Evolutionary conservation across 768 basidiomycete genomes (phyloP), one percentile per base, ranked within the genome.

Genomic region (Panaeolus papilionaceus): DNA sequence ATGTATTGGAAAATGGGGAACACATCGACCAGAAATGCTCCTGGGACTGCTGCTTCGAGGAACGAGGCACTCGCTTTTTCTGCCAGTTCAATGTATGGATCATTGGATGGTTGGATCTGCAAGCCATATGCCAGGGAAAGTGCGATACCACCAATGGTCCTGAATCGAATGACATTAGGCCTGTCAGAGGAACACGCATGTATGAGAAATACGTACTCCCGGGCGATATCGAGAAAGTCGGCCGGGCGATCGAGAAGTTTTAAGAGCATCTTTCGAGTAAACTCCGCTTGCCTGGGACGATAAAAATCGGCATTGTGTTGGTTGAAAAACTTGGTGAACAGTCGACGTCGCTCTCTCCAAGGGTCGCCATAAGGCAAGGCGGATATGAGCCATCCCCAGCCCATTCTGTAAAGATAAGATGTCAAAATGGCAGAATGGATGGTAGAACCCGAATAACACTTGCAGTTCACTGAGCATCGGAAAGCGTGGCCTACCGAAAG

Each of bases 271-370:
- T 51, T 45, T 37, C 64, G 45, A 18, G 38, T 23, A 8, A 51
- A 45, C 44, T 51, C 45, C n/a, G 45, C 38, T 28, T 45, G 37
- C 20, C 49, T n/a, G 26, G 64, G 64, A n/a, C 64, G 64, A 18
- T 49, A 38, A 26, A 64, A 64, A 6, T 33, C 26, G 33, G 42
- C 23, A 33, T 64, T 49, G 16, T 33, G 47, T 28, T 51, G 64
- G 44, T 64, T 45, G 64, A 64, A 64, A 16, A 51, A 37, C 37
- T 64, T 64, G 3, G 45, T 64, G 69, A 86, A 84, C 10, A 79
- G 62, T 16, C 79, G 76, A 10, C 85, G 78, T 28, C 79, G 79
- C 10, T 76, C 75, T 61, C 76, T 80, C 85, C 85, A 85, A 38
- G 61, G 51, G 42, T 77, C 73, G 23, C 81, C 80, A 51, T 85